Percentiles rank a stretch among this genome's conserved stretches.
These are phyloP conservation scores for Avena insularis DNA, from an alignment of 176 grass and related monocot genomes.

Conservation along the genomic window DNA sequence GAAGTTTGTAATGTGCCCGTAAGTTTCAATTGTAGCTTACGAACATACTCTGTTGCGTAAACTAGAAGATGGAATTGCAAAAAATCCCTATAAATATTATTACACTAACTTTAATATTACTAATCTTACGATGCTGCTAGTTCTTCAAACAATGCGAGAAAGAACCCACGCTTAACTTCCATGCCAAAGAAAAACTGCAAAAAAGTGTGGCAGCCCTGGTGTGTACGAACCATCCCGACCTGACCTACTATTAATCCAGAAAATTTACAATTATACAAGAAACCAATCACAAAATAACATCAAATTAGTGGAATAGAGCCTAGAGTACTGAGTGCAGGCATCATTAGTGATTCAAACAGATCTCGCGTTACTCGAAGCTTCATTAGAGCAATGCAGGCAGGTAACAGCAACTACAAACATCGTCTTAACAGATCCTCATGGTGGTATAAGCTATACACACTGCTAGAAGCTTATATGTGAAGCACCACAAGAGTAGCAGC, in stretches of 20 bases:
- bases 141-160: background rate
- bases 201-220: background rate
- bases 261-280: background rate
- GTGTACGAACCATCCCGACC: background rate
- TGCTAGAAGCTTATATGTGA: slow-evolving; percentile 19
- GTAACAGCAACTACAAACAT: slow-evolving; percentile 33
- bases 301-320: background rate
- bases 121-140: background rate
- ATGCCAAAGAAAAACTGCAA: background rate
- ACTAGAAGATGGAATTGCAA: background rate
- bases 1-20: background rate
- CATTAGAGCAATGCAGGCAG: slow-evolving; percentile 29
- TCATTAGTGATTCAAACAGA: slow-evolving; percentile 2
- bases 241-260: background rate
- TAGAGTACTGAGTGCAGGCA: background rate
- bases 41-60: background rate
- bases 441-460: slow-evolving; percentile 4
- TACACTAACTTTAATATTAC: background rate
- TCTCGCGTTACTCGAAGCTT: slow-evolving; percentile 1
- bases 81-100: background rate
- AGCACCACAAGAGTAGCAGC: slow-evolving; percentile 14
- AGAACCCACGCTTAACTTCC: background rate
- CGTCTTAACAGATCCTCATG: slow-evolving; percentile 33
- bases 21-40: background rate
- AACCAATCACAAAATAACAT: background rate